Evolutionary conservation across 1,139 yeast genomes (phyloP).

Genomic region (Yamadazyma dendronema): DNA sequence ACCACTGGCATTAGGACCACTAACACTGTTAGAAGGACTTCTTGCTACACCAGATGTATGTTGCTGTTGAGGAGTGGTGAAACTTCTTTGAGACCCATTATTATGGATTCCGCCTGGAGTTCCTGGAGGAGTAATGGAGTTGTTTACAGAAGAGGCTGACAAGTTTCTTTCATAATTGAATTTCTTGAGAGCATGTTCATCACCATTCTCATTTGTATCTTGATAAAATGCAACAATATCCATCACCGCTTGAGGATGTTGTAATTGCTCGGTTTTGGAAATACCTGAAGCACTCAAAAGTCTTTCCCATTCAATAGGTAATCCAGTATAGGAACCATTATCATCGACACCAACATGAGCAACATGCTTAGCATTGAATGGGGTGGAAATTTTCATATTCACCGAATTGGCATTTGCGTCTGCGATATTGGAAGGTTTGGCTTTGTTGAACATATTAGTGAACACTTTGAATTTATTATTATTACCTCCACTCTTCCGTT

Average conservation of each 20-base stretch:
- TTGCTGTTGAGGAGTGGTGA: conserved; percentile 10
- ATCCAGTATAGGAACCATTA: conserved; percentile 85
- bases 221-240: conserved; percentile 89
- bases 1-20: conserved; percentile 1
- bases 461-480: conserved; percentile 41
- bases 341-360: conserved; percentile 92
- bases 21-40: conserved; percentile 6
- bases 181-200: conserved; percentile 77
- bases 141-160: conserved; percentile 21
- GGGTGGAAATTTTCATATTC: conserved; percentile 74
- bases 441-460: conserved; percentile 40
- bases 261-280: conserved; percentile 77
- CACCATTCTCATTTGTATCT: conserved; percentile 58
- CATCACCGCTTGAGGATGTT: conserved; percentile 91
- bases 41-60: background rate
- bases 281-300: conserved; percentile 84
- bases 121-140: conserved; percentile 28
- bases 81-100: conserved; percentile 3
- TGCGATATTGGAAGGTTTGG: conserved; percentile 16
- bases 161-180: conserved; percentile 43
- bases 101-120: conserved; percentile 19
- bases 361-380: conserved; percentile 85
- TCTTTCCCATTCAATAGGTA: conserved; percentile 91
- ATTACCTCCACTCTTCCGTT: conserved; percentile 27
- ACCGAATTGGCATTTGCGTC: conserved; percentile 23